These are phyloP conservation scores for Flaveria sonorensis DNA, from an alignment of 129 eudicot genomes.

Conservation along the genomic window DNA sequence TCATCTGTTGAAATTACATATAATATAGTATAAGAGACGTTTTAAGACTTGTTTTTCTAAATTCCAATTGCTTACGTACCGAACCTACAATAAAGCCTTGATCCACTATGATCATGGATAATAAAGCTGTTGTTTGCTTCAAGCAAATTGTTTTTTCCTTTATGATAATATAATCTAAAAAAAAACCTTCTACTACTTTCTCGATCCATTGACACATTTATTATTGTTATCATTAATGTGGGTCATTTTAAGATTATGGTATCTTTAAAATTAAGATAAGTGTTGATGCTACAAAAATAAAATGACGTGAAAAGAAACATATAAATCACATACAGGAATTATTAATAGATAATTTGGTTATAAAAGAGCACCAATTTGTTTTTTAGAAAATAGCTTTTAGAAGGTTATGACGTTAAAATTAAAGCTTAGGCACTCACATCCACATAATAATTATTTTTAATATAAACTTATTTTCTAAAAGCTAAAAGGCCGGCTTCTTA, in stretches of 20 bases:
- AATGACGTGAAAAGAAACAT: not conserved
- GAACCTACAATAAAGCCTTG: conserved; percentile 31
- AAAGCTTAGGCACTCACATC: too few relatives aligned
- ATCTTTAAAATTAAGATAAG: not conserved
- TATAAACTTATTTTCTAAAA: not conserved
- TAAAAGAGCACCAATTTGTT: too few relatives aligned
- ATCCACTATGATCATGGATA: conserved; percentile 39
- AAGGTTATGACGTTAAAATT: too few relatives aligned
- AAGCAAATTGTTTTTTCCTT: conserved; percentile 5
- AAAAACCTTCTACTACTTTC: conserved; percentile 14
- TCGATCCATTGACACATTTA: conserved; percentile 4
- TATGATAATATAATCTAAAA: not conserved
- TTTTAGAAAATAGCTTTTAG: too few relatives aligned
- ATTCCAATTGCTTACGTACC: conserved; percentile 27
- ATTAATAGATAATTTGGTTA: too few relatives aligned
- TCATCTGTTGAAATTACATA: conserved; percentile 16
- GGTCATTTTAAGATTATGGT: not conserved
- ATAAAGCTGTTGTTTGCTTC: conserved; percentile 37
- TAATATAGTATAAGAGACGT: not conserved
- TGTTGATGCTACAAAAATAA: not conserved
- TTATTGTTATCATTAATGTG: conserved; percentile 1
- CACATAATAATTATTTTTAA: too few relatives aligned
- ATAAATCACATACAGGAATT: too few relatives aligned
- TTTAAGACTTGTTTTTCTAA: conserved; percentile 15
- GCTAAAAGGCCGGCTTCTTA: not conserved